Base-by-base conservation (phyloP, 345 rosid genomes). In the Salix brachista region DNA sequence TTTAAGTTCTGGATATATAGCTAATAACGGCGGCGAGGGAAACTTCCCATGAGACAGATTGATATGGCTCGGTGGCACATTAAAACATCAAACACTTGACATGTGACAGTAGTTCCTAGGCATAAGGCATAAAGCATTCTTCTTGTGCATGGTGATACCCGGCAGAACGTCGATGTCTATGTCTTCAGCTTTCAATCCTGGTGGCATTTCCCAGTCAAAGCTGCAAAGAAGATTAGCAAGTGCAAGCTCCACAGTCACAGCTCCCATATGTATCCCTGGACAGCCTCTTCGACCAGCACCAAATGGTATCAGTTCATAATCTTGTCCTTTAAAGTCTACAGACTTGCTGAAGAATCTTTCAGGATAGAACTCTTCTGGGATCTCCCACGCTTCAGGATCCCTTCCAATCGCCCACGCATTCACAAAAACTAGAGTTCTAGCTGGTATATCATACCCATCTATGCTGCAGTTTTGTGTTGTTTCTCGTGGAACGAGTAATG, bases 341-440 rank as follows among this genome's bases (percentile, higher is more conserved):
- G 74, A 60, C 21, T n/a, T 78, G 5, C 36, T 74, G 3, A 84
- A 14, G 54, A 86, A 82, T 58, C 87, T 78, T 30, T 86, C 84
- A 0, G 84, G 85, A 44, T 9, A 6, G 39, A 83, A 80, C 36
- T 74, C 62, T 0, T 80, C 69, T 0, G 84, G 73, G 2, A 56
- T 68, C 4, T 81, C 67, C 90, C 92, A 83, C 2, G 67, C 75
- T 74, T 82, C 84, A 28, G 77, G 65, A 46, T 85, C 90, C 3
- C 87, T 81, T 7, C 90, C 88, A 8, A 88, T 66, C 0, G 87
- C 87, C 79, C 78, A 82, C 4, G 46, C 74, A 39, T 83, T 86
- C 17, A 83, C 83, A 66, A 50, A 67, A 41, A 88, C 78, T 18
- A 71, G 39, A 18, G 87, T 77, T 70, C 76, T 80, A 4, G 82